phyloP scores from a whole-genome alignment of 768 basidiomycete species.

The Candolleomyces efflorescens region DNA sequence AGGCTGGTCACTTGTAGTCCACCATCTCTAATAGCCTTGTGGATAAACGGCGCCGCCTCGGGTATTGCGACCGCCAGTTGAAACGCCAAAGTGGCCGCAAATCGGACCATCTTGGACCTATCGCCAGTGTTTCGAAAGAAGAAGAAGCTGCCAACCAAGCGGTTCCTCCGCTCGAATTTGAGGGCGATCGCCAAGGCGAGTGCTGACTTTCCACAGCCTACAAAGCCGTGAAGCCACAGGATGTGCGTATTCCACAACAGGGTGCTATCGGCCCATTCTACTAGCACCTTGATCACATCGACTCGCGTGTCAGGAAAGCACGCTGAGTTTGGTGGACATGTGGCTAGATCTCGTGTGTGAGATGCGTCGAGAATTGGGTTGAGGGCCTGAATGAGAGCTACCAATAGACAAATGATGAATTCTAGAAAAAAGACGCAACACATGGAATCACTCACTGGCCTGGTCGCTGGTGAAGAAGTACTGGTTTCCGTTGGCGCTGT shows the following conservation, averaged over 20 bases:
- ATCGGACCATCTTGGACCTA: not conserved
- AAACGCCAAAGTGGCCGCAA: not conserved
- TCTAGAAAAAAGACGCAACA: too few species aligned
- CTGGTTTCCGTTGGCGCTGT: too few species aligned
- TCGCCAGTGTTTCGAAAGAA: not conserved
- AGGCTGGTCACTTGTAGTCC: not conserved
- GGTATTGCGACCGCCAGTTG: not conserved
- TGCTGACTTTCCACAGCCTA: not conserved
- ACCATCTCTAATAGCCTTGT: not conserved
- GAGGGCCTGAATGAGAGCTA: too few species aligned
- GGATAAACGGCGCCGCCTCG: not conserved
- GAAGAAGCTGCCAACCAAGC: not conserved
- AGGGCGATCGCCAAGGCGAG: not conserved
- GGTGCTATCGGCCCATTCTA: too few species aligned
- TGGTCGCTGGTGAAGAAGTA: too few species aligned
- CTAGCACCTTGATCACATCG: too few species aligned
- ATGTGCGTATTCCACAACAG: not conserved
- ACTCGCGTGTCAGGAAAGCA: too few species aligned
- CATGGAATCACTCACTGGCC: too few species aligned
- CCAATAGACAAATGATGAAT: too few species aligned
- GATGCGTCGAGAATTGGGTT: too few species aligned
- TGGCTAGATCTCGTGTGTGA: too few species aligned
- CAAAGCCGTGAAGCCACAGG: not conserved
- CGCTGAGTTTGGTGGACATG: too few species aligned
- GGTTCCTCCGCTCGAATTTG: not conserved